phyloP scores from a whole-genome alignment of 441 rosid species.

The Euphorbia celastroides region DNA sequence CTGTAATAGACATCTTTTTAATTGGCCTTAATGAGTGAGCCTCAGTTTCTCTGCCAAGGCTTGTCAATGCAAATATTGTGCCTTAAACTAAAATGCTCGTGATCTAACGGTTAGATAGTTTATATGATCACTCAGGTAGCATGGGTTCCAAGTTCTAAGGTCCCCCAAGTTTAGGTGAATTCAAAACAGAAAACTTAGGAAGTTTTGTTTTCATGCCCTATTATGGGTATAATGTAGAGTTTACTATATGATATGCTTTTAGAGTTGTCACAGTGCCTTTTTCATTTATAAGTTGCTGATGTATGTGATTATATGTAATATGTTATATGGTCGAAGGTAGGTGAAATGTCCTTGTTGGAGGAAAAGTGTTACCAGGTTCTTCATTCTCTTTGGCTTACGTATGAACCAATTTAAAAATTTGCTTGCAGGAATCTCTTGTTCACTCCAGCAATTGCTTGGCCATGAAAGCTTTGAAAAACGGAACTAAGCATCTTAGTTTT shows the following conservation, averaged over 20 bases:
- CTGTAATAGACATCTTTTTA: background rate
- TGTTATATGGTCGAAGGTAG: constrained; percentile 2
- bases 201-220: background rate
- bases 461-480: constrained; percentile 53
- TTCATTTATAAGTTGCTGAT: constrained; percentile 4
- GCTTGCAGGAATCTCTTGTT: constrained; percentile 71
- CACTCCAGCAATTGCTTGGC: constrained; percentile 77
- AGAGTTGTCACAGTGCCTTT: background rate
- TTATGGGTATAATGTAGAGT: background rate
- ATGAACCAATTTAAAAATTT: constrained; percentile 13
- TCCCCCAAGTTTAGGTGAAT: background rate
- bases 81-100: background rate
- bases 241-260: background rate
- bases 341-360: background rate
- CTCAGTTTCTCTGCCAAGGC: background rate
- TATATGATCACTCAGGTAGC: constrained; percentile 2
- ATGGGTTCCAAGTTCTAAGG: constrained; percentile 1
- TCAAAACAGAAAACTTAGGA: background rate
- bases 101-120: background rate
- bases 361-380: background rate
- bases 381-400: constrained; percentile 8
- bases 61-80: no score
- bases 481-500: constrained; percentile 38
- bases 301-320: background rate
- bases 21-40: background rate